A percentile compares a stretch with the other conserved stretches of the same genome.
These are phyloP conservation scores for Buxus sempervirens DNA, from an alignment of 164 flowering plant species.

Conservation along the genomic window DNA sequence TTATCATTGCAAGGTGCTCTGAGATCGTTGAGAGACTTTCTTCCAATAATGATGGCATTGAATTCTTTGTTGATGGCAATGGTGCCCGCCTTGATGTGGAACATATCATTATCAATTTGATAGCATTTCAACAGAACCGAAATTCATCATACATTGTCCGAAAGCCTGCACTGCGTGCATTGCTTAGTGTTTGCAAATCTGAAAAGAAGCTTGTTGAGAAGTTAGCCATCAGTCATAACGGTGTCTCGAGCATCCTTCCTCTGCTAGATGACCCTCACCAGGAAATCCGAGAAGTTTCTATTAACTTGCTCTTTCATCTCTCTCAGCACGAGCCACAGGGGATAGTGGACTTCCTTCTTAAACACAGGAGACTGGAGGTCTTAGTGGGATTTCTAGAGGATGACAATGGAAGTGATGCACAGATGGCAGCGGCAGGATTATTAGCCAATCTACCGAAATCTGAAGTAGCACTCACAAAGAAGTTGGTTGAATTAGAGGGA, in stretches of 20 bases:
- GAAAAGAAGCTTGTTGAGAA: slow-evolving; percentile 42
- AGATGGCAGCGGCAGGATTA: slow-evolving; percentile 63
- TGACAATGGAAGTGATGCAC: slow-evolving; percentile 32
- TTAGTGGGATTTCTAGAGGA: slow-evolving; percentile 58
- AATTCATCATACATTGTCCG: slow-evolving; percentile 26
- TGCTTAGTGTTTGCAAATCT: slow-evolving; percentile 51
- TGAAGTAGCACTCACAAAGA: slow-evolving; percentile 40
- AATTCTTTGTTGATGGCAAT: slow-evolving; percentile 46
- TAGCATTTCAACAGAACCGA: slow-evolving; percentile 41
- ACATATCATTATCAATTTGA: slow-evolving; percentile 29
- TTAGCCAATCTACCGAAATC: slow-evolving; percentile 71
- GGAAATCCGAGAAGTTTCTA: slow-evolving; percentile 48
- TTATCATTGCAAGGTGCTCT: slow-evolving; percentile 37
- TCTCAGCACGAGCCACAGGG: slow-evolving; percentile 55
- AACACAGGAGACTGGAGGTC: slow-evolving; percentile 46
- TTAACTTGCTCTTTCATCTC: slow-evolving; percentile 52
- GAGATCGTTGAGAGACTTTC: slow-evolving; percentile 54
- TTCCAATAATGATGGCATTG: slow-evolving; percentile 47
- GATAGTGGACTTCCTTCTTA: slow-evolving; percentile 56
- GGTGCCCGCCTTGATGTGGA: slow-evolving; percentile 47
- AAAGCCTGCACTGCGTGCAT: slow-evolving; percentile 45
- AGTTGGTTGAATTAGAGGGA: slow-evolving; percentile 47
- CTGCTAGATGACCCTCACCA: slow-evolving; percentile 53
- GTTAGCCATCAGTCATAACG: slow-evolving; percentile 43
- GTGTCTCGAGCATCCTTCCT: slow-evolving; percentile 51